These are phyloP conservation scores for Akanthomyces muscarius DNA, from an alignment of 2,329 filamentous ascomycete genomes.

Conservation along the genomic window DNA sequence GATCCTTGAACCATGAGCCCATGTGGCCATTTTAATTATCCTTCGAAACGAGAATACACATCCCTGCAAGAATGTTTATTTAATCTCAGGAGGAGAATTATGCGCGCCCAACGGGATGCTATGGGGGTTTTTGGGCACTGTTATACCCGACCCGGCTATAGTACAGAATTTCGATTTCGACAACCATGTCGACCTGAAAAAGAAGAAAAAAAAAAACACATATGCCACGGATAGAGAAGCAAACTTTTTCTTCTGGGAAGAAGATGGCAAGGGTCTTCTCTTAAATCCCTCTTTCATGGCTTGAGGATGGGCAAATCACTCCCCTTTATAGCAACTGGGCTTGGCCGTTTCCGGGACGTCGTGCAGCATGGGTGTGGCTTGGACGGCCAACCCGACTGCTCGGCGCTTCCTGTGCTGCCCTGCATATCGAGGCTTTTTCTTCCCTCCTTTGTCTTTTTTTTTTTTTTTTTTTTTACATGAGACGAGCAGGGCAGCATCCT, in stretches of 20 bases:
- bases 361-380: not conserved
- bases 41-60: not conserved
- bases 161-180: not conserved
- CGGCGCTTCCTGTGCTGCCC: constrained; percentile 3
- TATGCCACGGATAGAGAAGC: not conserved
- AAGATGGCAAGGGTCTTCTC: not conserved
- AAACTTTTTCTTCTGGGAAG: not conserved
- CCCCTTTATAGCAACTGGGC: not conserved
- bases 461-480: constrained; percentile 3
- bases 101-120: not conserved
- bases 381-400: constrained; percentile 7
- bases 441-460: not conserved
- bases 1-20: not conserved
- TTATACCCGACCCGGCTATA: constrained; percentile 1
- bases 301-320: not conserved
- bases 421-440: constrained; percentile 6
- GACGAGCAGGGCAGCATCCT: not conserved
- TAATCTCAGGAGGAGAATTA: not conserved
- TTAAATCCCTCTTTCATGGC: not conserved
- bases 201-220: no score
- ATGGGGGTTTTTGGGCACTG: not conserved
- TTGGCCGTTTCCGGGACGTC: not conserved
- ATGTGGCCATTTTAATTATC: constrained; percentile 1
- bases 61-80: not conserved
- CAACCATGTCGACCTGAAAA: no score